Conservation (phyloP, 805 yeast genomes). For the Pachysolen tannophilus region DNA sequence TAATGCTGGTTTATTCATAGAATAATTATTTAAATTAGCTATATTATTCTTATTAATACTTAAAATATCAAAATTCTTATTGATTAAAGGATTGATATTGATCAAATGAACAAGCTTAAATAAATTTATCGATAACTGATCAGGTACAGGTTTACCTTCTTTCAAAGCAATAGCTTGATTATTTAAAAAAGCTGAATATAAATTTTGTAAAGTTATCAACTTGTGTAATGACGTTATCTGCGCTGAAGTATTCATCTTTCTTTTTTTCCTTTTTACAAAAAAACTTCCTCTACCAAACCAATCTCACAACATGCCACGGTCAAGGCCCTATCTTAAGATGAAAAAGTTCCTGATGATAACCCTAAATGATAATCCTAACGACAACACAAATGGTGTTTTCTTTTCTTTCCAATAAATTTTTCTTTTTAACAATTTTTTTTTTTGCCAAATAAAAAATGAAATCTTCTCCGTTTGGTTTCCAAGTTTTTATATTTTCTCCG, state of each 20-base stretch:
- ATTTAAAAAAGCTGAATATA: conserved; percentile 22
- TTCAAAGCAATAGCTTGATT: conserved; percentile 18
- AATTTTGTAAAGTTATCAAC: conserved; percentile 27
- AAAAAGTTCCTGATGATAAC: no score
- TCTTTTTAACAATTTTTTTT: no score
- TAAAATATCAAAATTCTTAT: conserved; percentile 25
- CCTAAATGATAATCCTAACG: no score
- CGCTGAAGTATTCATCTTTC: conserved; percentile 6
- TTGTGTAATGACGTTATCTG: conserved; percentile 24
- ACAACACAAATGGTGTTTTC: no score
- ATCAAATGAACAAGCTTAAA: conserved; percentile 26
- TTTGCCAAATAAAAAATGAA: no score
- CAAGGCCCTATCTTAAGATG: no score
- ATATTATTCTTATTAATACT: conserved; percentile 16
- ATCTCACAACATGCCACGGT: no score
- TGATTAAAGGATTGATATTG: conserved; percentile 27
- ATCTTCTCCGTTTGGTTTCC: no score
- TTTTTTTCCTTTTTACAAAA: background rate
- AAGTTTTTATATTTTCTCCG: no score
- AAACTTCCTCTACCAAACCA: no score
- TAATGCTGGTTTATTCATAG: conserved; percentile 15
- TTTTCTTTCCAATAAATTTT: no score
- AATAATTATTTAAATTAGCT: conserved; percentile 13
- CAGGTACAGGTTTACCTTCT: conserved; percentile 22
- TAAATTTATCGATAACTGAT: conserved; percentile 27